phyloP scores from a whole-genome alignment of 345 rosid genomes.

The Isatis tinctoria region DNA sequence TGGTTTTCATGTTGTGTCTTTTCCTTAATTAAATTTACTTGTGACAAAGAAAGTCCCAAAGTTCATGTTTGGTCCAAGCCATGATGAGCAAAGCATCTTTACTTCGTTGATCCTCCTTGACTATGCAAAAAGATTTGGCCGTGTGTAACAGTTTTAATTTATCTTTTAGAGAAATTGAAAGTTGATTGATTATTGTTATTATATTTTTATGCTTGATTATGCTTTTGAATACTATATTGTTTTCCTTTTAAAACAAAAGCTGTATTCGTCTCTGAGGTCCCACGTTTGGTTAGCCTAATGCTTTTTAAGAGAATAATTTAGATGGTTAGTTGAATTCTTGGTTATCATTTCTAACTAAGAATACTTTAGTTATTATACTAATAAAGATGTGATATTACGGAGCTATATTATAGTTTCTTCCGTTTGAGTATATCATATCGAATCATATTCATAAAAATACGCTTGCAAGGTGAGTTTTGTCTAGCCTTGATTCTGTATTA shows the following conservation, averaged over 20 bases:
- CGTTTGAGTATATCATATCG: neutral
- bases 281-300: constrained; percentile 27
- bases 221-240: constrained; percentile 10
- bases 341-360: constrained; percentile 30
- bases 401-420: constrained; percentile 1
- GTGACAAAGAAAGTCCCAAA: constrained; percentile 3
- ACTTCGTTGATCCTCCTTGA: constrained; percentile 23
- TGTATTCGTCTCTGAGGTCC: constrained; percentile 27
- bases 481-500: neutral
- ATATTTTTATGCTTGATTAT: constrained; percentile 1
- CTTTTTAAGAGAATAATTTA: constrained; percentile 21
- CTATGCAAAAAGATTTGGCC: constrained; percentile 21
- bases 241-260: constrained; percentile 22
- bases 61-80: constrained; percentile 15
- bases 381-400: neutral
- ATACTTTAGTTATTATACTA: constrained; percentile 12
- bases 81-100: constrained; percentile 28
- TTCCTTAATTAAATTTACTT: neutral
- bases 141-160: constrained; percentile 23
- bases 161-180: neutral
- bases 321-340: constrained; percentile 34
- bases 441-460: neutral
- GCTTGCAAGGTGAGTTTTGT: neutral
- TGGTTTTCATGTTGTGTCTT: neutral
- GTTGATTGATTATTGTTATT: constrained; percentile 2